These are phyloP conservation scores for Bertia moriformis DNA, from an alignment of 2,329 filamentous ascomycete genomes.

Conservation along the genomic window DNA sequence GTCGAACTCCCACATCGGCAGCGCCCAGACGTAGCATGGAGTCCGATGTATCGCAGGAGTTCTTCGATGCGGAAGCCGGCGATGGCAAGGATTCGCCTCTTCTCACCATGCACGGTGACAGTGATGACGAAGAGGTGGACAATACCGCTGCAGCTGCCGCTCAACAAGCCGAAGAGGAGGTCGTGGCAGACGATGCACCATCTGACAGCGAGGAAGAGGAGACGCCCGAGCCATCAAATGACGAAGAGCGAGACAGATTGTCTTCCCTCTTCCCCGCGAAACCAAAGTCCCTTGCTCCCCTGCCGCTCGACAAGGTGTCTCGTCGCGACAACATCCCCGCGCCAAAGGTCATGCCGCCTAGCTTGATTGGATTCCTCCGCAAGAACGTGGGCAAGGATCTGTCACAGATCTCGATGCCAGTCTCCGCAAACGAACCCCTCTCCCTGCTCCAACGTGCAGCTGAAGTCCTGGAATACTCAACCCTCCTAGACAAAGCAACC, in stretches of 20 bases:
- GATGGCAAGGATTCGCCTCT: slow-evolving; percentile 36
- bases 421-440: slow-evolving; percentile 84
- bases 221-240: background rate
- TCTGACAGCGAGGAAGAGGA: slow-evolving; percentile 1
- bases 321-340: slow-evolving; percentile 59
- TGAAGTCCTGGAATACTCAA: slow-evolving; percentile 81
- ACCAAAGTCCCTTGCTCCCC: slow-evolving; percentile 61
- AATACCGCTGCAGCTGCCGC: background rate
- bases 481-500: slow-evolving; percentile 65
- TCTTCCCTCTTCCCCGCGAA: slow-evolving; percentile 63
- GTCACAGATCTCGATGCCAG: slow-evolving; percentile 93
- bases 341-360: slow-evolving; percentile 69
- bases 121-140: slow-evolving; percentile 44
- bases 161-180: slow-evolving; percentile 21
- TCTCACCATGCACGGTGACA: slow-evolving; percentile 56
- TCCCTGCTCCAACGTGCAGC: slow-evolving; percentile 78
- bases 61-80: slow-evolving; percentile 77
- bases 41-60: slow-evolving; percentile 67
- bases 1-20: slow-evolving; percentile 14
- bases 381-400: slow-evolving; percentile 98
- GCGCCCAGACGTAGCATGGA: slow-evolving; percentile 54
- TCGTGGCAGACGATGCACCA: background rate
- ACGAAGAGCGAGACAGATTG: slow-evolving; percentile 24
- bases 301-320: slow-evolving; percentile 54
- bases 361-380: slow-evolving; percentile 80